phyloP scores from a whole-genome alignment of 768 basidiomycete species.

The Terana coerulea region DNA sequence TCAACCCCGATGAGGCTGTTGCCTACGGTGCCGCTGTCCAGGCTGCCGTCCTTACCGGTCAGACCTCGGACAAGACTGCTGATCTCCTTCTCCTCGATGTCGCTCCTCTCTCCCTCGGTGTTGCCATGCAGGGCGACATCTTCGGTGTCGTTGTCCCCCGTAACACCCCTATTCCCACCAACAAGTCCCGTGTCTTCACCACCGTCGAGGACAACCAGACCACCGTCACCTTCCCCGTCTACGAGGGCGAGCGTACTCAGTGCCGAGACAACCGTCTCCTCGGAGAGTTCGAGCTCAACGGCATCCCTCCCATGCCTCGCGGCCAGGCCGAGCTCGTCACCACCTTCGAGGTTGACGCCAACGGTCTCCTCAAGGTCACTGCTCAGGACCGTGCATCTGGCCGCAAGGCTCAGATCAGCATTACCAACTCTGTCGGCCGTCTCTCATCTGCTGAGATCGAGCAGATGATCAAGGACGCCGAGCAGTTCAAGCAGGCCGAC shows the following conservation, averaged over 20 bases:
- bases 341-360: slow-evolving; percentile 99
- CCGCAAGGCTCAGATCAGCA: slow-evolving; percentile 98
- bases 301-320: slow-evolving; percentile 98
- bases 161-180: slow-evolving; percentile 99
- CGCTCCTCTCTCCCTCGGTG: slow-evolving; percentile 96
- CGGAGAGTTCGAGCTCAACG: slow-evolving; percentile 98
- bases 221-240: slow-evolving; percentile 99
- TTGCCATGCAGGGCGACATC: slow-evolving; percentile 99
- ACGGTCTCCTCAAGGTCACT: slow-evolving; percentile 98
- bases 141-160: slow-evolving; percentile 99
- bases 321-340: slow-evolving; percentile 99
- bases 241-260: slow-evolving; percentile 99
- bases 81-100: slow-evolving; percentile 98
- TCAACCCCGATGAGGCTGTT: slow-evolving; percentile 99
- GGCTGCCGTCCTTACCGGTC: slow-evolving; percentile 97
- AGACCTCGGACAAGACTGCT: slow-evolving; percentile 98
- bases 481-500: slow-evolving; percentile 94
- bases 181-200: slow-evolving; percentile 98
- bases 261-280: slow-evolving; percentile 99
- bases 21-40: slow-evolving; percentile 99
- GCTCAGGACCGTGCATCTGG: slow-evolving; percentile 98
- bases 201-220: slow-evolving; percentile 99
- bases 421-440: slow-evolving; percentile 99
- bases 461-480: slow-evolving; percentile 99
- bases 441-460: slow-evolving; percentile 97